Evolutionary conservation across 2,329 filamentous ascomycete species (phyloP), one percentile per base, ranked within the genome.

Genomic region (Thelonectria olida): DNA sequence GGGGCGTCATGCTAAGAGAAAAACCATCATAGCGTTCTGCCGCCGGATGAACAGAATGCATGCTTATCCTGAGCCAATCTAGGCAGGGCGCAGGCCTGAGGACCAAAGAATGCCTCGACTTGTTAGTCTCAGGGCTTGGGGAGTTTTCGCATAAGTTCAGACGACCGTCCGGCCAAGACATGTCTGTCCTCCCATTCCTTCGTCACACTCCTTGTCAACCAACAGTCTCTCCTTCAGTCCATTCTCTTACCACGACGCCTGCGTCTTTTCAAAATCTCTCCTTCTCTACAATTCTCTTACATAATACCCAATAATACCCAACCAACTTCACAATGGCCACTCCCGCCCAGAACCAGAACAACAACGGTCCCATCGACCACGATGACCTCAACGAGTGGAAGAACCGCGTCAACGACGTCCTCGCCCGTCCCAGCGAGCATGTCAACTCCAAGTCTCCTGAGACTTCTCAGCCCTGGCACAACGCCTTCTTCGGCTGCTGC

Each of bases 311-410:
- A n/a, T n/a, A 31, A 7, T 31, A 19, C 23, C 38, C 22, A 25
- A 39, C 12, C 17, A n/a, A 45, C 23, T 58, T 51, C 38, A 65
- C 27, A 49, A 71, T 71, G 68, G 61, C 68, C 5, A 27, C 66
- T 22, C 66, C 62, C 10, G 47, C 53, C 57, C 38, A 63, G 56
- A 50, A 67, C 55, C 20, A 41, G 3, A 45, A 69, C 19, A 73
- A 66, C 61, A 72, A 71, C 61, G 76, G 76, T 44, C 74, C 77
- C 27, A 72, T 82, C 61, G 75, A 78, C 74, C 73, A 82, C 63
- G 68, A 75, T 57, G 81, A 83, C 55, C 68, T 82, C 36, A 74
- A 79, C 38, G 73, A 81, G 56, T 83, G 81, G 81, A 81, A 78
- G 67, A 65, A 67, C 17, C 75, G 76, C 15, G 73, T 82, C 73